phyloP scores from a whole-genome alignment of 208 protist genomes.

The Leptomonas pyrrhocoris region DNA sequence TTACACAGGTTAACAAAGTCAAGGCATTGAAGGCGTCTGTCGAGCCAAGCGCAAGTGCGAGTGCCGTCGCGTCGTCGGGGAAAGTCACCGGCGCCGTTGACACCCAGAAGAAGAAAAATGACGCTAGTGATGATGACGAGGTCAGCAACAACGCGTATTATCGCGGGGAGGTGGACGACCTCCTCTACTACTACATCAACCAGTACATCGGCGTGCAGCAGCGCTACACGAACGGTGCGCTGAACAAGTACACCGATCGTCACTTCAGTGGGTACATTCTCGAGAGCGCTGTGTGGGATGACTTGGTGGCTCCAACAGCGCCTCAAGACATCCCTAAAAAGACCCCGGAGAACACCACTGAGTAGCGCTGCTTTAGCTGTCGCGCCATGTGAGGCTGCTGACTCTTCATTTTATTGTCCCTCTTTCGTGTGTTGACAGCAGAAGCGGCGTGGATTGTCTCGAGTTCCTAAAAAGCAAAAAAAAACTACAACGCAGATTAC shows the following conservation, averaged over 20 bases:
- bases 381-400: not conserved
- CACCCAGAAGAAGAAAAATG: not conserved
- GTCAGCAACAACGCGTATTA: slow-evolving; percentile 46
- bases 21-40: slow-evolving; percentile 3
- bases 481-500: too few relatives aligned
- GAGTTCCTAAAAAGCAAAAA: too few relatives aligned
- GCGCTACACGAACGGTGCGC: slow-evolving; percentile 61
- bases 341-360: not conserved
- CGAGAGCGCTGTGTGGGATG: slow-evolving; percentile 64
- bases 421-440: too few relatives aligned
- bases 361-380: too few relatives aligned
- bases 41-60: not conserved
- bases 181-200: slow-evolving; percentile 96
- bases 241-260: slow-evolving; percentile 70
- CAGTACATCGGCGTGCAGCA: slow-evolving; percentile 94
- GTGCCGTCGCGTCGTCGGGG: not conserved
- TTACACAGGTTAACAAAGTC: slow-evolving; percentile 61
- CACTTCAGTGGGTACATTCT: slow-evolving; percentile 91
- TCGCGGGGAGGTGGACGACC: slow-evolving; percentile 92
- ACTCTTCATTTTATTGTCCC: too few relatives aligned
- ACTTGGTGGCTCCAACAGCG: slow-evolving; percentile 44
- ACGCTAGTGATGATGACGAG: not conserved
- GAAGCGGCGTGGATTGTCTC: too few relatives aligned
- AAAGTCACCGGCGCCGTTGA: not conserved
- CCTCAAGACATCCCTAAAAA: not conserved